Evolutionary conservation across 371 early-diverging fungal species (phyloP), one percentile per base, ranked within the genome.

Genomic region (Mortierella sp.): DNA sequence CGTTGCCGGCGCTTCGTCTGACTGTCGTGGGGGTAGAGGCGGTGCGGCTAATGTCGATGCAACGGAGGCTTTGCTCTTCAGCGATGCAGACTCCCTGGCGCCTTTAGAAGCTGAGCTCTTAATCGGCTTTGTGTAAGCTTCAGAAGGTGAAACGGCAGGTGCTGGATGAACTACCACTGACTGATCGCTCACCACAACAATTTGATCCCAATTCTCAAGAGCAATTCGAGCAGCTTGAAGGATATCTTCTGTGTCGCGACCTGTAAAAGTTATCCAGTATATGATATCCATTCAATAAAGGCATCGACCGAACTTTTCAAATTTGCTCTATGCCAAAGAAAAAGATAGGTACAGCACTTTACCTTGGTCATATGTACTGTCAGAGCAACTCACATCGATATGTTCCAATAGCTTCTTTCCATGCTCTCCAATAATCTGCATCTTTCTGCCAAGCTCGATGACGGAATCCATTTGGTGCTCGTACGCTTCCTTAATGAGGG

Each of bases 401-500:
- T 74, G 74, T 0, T 78, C 70, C 39, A 81, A 63, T 43, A 77
- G 58, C 51, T 73, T 63, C 52, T 72, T 75, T 32, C 81, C 81
- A 64, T 81, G 81, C 55, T 81, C 81, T 16, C 81, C 81, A 66
- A 81, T 81, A 22, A 81, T 81, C 55, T 75, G 75, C 81, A 81
- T 75, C 70, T 75, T 75, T 62, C 60, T 75, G 11, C 81, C 81
- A 32, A 81, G 66, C 55, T 81, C 81, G 2, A 81, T 59, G n/a
- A 72, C 68, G 18, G 81, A 75, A 39, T 72, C 70, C 70, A 81
- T 49, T 35, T 81, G 75, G 6, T 64, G 55, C 2, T 76, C 72
- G 24, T 81, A 81, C 3, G 81, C 81, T 20, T 58, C 73, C 70
- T 81, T 81, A 55, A 81, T 72, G 61, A 75, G 28, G 40, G 75